Base-by-base conservation (phyloP, 169 alveolate species). In the Amoebophrya sp. region DNA sequence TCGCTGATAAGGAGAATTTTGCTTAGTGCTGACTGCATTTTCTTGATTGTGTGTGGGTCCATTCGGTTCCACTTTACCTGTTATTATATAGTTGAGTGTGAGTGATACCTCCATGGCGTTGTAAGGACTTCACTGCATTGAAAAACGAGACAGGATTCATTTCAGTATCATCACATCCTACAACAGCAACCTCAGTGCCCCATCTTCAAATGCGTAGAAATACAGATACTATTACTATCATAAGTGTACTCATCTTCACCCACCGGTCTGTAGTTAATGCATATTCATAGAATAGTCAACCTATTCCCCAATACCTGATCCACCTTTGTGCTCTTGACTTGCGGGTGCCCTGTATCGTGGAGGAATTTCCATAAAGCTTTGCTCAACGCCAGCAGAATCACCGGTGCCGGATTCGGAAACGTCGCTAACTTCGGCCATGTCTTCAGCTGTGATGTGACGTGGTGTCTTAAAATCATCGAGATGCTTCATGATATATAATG, bases 331-430 rank as follows among this genome's bases (percentile, higher is more conserved):
- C 23, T 10, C 10, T 33, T n/a, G 14, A 90, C 94, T 91, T 93
- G 94, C 0, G 94, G 94, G 91, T 93, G 94, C 3, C 91, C 93
- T 0, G 94, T 93, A 77, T 93, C 94, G 24, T 89, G 93, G 92
- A 93, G 77, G 76, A 93, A 93, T 41, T 93, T 92, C 94, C 94
- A 93, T 90, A 93, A 77, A 39, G 93, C 94, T 18, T 92, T 53
- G 40, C 33, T 36, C 77, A 89, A 38, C 40, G 41, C 36, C 91
- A 40, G 90, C 41, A 89, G 36, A 38, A 18, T 23, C 1, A 54
- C n/a, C 33, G 77, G 41, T 6, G 40, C 65, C 1, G 33, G 76
- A 24, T 54, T 40, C 33, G 39, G 18, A 33, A 40, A 40, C 55
- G 14, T 29, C 36, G 90, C 33, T 36, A 36, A 29, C 38, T 40